A percentile compares a stretch with the other conserved stretches of the same genome.
Evolutionary conservation across 108 stramenopile species (phyloP).

Genomic region (Bacterosira constricta): DNA sequence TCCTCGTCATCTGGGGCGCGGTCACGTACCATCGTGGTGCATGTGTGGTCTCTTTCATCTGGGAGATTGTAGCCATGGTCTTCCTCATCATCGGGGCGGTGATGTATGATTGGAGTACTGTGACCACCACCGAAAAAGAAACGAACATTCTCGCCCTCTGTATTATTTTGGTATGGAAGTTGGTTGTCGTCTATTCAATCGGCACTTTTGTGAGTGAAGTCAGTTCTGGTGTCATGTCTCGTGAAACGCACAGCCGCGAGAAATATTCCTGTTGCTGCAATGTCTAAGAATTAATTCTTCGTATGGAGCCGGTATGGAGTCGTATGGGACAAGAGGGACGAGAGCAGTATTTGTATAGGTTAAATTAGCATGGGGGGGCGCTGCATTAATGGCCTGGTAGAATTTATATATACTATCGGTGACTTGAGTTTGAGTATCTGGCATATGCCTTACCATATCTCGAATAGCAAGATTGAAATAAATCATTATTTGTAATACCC

Average conservation of each 20-base stretch:
- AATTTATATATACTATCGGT: no score
- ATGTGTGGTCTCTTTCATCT: background rate
- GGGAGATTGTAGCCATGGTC: background rate
- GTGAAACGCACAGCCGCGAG: background rate
- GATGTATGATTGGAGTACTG: background rate
- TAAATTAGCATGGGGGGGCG: no score
- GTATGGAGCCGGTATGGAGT: no score
- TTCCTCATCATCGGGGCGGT: background rate
- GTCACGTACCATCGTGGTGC: slow-evolving; percentile 16
- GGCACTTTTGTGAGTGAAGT: slow-evolving; percentile 11
- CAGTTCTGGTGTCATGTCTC: slow-evolving; percentile 6
- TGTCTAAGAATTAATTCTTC: no score
- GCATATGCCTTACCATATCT: no score
- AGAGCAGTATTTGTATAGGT: no score
- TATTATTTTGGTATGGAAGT: background rate
- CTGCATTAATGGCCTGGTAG: no score
- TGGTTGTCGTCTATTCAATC: background rate
- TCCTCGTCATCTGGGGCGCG: slow-evolving; percentile 10
- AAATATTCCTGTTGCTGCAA: slow-evolving; percentile 32
- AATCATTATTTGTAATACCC: no score
- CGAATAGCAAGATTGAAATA: no score
- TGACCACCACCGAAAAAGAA: background rate
- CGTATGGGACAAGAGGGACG: no score
- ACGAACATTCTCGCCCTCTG: background rate
- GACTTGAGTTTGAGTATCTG: no score